A percentile compares a stretch with the other conserved stretches of the same genome.
These are phyloP conservation scores for Keithomyces neogunnii DNA, from an alignment of 2,329 filamentous ascomycete genomes.

Conservation along the genomic window DNA sequence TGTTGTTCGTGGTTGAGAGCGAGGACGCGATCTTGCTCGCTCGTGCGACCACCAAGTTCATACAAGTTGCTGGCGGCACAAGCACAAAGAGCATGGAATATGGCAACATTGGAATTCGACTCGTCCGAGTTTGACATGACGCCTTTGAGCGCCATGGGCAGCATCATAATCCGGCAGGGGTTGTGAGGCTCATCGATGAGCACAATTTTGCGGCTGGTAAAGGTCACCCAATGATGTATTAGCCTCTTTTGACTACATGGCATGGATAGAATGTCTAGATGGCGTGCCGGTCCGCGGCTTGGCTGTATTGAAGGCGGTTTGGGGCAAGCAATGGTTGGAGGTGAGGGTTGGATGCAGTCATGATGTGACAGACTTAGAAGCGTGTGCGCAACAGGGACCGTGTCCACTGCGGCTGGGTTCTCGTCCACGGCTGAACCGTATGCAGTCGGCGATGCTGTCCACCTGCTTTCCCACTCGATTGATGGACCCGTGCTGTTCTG, in stretches of 20 bases:
- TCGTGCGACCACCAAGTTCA: slow-evolving; percentile 23
- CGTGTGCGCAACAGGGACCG: not conserved
- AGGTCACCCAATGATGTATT: slow-evolving; percentile 18
- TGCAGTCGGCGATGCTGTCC: not conserved
- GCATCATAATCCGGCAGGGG: slow-evolving; percentile 17
- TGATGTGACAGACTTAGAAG: not conserved
- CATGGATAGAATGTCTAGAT: slow-evolving; percentile 12
- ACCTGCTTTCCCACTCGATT: not conserved
- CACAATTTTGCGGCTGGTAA: slow-evolving; percentile 16
- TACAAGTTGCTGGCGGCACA: slow-evolving; percentile 31
- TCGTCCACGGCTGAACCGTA: not conserved
- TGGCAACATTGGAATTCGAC: slow-evolving; percentile 14
- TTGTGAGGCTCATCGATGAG: slow-evolving; percentile 16
- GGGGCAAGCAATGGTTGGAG: not conserved
- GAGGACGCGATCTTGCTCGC: slow-evolving; percentile 11
- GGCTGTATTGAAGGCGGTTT: not conserved
- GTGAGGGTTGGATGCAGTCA: not conserved
- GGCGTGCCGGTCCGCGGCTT: slow-evolving; percentile 3
- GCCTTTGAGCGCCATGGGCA: slow-evolving; percentile 16
- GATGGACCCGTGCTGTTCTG: not conserved
- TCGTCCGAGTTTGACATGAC: slow-evolving; percentile 10
- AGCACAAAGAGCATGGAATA: slow-evolving; percentile 22
- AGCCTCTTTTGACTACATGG: slow-evolving; percentile 13
- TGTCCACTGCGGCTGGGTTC: not conserved
- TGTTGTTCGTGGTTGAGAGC: slow-evolving; percentile 14